A percentile compares a stretch with the other conserved stretches of the same genome.
These are phyloP conservation scores for Heliamphora exappendiculata DNA, from an alignment of 148 eudicot species.

Conservation along the genomic window DNA sequence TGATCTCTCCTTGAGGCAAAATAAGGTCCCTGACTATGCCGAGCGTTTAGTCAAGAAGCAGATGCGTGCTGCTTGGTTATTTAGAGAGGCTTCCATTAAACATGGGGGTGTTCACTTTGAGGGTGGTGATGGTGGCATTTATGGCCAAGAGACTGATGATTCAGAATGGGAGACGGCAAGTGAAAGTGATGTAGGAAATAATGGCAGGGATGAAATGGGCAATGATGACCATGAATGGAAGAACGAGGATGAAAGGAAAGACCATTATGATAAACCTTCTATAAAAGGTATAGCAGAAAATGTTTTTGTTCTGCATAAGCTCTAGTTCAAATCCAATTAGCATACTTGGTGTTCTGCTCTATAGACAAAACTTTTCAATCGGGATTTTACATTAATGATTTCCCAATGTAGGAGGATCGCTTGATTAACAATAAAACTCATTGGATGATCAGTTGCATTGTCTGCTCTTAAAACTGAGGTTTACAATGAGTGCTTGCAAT, in stretches of 20 bases:
- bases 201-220: slow-evolving; percentile 54
- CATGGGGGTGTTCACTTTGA: slow-evolving; percentile 90
- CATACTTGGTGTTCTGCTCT: neutral
- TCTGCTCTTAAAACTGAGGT: neutral
- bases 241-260: slow-evolving; percentile 59
- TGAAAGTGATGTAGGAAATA: slow-evolving; percentile 85
- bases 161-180: slow-evolving; percentile 99
- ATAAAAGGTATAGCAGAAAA: slow-evolving; percentile 38
- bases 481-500: neutral
- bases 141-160: slow-evolving; percentile 80
- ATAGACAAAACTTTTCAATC: neutral
- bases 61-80: slow-evolving; percentile 95
- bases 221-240: slow-evolving; percentile 66
- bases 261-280: slow-evolving; percentile 43
- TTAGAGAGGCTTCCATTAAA: slow-evolving; percentile 86
- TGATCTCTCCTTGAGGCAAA: slow-evolving; percentile 77
- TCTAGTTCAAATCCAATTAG: neutral
- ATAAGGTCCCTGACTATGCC: slow-evolving; percentile 94
- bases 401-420: neutral
- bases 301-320: neutral
- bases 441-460: neutral
- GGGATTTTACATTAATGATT: neutral
- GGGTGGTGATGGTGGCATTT: slow-evolving; percentile 58
- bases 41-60: slow-evolving; percentile 95
- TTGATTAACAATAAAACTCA: neutral